Evolutionary conservation across 2,329 filamentous ascomycete species (phyloP).

Genomic region (Capronia coronata): DNA sequence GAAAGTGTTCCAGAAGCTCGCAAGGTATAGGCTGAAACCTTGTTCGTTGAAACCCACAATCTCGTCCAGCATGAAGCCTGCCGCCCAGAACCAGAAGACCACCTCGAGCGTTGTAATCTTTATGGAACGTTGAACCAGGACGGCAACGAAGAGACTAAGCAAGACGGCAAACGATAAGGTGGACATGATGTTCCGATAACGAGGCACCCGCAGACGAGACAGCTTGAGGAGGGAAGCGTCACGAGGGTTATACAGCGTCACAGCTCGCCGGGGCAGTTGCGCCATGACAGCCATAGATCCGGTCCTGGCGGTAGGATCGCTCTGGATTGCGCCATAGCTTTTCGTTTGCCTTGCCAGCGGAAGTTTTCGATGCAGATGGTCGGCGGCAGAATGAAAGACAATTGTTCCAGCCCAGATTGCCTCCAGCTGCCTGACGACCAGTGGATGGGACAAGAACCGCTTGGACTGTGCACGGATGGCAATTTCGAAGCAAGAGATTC

Average conservation of each 20-base stretch:
- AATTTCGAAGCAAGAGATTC: constrained; percentile 85
- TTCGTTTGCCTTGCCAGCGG: constrained; percentile 19
- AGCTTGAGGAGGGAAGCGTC: constrained; percentile 89
- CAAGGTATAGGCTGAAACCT: constrained; percentile 90
- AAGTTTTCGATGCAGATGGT: constrained; percentile 64
- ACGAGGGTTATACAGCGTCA: constrained; percentile 80
- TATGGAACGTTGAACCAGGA: constrained; percentile 67
- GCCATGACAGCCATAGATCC: constrained; percentile 18
- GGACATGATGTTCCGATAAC: constrained; percentile 84
- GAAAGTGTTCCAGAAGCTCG: constrained; percentile 97
- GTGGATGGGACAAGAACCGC: constrained; percentile 80
- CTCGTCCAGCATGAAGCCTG: constrained; percentile 94
- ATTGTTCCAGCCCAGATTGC: constrained; percentile 96
- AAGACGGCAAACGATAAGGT: constrained; percentile 80
- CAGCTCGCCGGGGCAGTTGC: constrained; percentile 50
- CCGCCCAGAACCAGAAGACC: constrained; percentile 96
- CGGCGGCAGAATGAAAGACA: constrained; percentile 84
- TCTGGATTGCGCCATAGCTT: constrained; percentile 38
- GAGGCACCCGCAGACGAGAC: constrained; percentile 80
- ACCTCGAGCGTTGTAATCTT: constrained; percentile 79
- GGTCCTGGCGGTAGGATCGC: constrained; percentile 19
- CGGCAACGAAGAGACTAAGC: constrained; percentile 76
- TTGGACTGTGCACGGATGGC: constrained; percentile 90
- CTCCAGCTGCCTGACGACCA: constrained; percentile 91
- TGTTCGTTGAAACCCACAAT: constrained; percentile 95